phyloP scores from a whole-genome alignment of 176 grass and related monocot genomes.

The Metroxylon sagu region DNA sequence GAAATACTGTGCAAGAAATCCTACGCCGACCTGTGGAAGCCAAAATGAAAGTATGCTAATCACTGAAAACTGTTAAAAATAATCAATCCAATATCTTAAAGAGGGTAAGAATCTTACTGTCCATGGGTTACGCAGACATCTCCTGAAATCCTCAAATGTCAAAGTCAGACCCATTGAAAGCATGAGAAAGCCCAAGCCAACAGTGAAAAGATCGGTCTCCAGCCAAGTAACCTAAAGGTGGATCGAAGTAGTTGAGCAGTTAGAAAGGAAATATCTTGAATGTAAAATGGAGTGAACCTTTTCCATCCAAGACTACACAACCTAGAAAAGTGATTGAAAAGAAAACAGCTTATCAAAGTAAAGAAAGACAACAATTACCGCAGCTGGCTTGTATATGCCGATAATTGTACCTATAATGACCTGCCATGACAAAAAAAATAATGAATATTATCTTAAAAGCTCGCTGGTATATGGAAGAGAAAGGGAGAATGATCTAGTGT shows the following conservation, averaged over 20 bases:
- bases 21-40: conserved; percentile 62
- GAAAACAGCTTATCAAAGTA: too few species aligned
- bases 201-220: conserved; percentile 90
- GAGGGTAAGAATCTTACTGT: conserved; percentile 57
- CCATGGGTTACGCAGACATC: conserved; percentile 96
- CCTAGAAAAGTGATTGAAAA: too few species aligned
- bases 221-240: conserved; percentile 78
- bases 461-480: not conserved
- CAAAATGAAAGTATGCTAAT: conserved; percentile 24
- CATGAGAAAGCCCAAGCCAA: conserved; percentile 89
- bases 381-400: conserved; percentile 88
- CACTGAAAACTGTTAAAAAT: not conserved
- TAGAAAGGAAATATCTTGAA: not conserved
- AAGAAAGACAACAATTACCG: conserved; percentile 37
- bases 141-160: conserved; percentile 94
- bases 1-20: conserved; percentile 80
- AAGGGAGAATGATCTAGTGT: conserved; percentile 15
- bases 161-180: conserved; percentile 93
- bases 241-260: conserved; percentile 18
- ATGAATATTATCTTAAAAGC: too few species aligned
- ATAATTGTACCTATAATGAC: conserved; percentile 85
- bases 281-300: too few species aligned
- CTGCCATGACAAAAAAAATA: conserved; percentile 24
- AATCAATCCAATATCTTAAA: too few species aligned
- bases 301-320: too few species aligned